Evolutionary conservation across 805 yeast genomes (phyloP), one percentile per base, ranked within the genome.

Genomic region (Saturnispora silvae): DNA sequence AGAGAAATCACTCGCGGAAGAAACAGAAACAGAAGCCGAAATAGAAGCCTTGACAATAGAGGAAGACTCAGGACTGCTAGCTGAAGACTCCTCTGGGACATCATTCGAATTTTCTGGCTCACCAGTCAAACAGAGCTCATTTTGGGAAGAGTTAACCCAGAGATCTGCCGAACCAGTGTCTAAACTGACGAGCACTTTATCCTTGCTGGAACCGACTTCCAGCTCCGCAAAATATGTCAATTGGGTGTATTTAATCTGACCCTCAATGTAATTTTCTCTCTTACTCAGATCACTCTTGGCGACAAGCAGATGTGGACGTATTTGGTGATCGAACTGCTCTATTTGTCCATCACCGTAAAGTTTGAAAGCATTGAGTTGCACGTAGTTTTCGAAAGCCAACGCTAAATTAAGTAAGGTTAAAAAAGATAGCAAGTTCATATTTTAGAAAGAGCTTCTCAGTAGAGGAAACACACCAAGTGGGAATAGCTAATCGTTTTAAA

Each of bases 131-230:
- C 46, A 43, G 5, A 16, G 14, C 3, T 13, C 3, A 28, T 45
- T 42, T 13, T 34, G n/a, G 3, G 16, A 15, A n/a, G 40, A 20
- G 29, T 67, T 62, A 8, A 77, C 70, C 80, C 81, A 75, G 13
- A 78, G 56, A 48, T 78, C 85, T 0, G 79, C 66, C 0, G 83
- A 76, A 1, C 83, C 86, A 1, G 84, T 77, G 46, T 78, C 86
- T 11, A 78, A 48, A 20, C 74, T 51, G 9, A 77, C 67, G 9
- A 60, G 60, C 3, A 77, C 59, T 15, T 58, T 54, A 46, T 75
- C 75, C 1, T 61, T 50, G 1, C 76, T 68, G 0, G 79, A 66
- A 4, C 86, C 86, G 20, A 78, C 50, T 16, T 53, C 42, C 19
- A 70, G 37, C 3, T 56, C 54, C 2, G 64, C 66, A 3, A 68